These are phyloP conservation scores for Camellia lanceoleosa DNA, from an alignment of 148 eudicot genomes.

Conservation along the genomic window DNA sequence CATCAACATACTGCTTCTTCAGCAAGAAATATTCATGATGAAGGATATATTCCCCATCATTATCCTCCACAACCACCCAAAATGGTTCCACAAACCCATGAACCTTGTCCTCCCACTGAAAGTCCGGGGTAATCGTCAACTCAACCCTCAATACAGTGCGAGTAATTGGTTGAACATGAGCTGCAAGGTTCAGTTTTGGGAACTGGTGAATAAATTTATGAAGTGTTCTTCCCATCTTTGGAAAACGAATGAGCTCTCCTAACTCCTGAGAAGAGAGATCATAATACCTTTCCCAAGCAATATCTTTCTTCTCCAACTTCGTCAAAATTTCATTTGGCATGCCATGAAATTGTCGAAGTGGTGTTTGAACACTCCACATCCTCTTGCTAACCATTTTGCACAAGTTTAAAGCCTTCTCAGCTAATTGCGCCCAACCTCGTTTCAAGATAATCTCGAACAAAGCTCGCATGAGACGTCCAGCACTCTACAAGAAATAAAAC, in stretches of 20 bases:
- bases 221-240: slow-evolving; percentile 75
- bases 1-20: slow-evolving; percentile 80
- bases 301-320: slow-evolving; percentile 89
- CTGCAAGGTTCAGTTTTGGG: slow-evolving; percentile 80
- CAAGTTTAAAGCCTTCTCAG: slow-evolving; percentile 43
- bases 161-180: slow-evolving; percentile 90
- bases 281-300: slow-evolving; percentile 22
- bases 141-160: slow-evolving; percentile 79
- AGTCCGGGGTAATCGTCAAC: slow-evolving; percentile 81
- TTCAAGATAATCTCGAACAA: slow-evolving; percentile 68
- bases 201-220: slow-evolving; percentile 85
- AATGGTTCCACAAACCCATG: slow-evolving; percentile 92
- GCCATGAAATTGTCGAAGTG: slow-evolving; percentile 25
- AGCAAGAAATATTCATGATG: slow-evolving; percentile 87
- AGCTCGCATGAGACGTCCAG: too few species aligned
- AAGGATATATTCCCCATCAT: slow-evolving; percentile 83
- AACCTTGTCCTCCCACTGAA: slow-evolving; percentile 84
- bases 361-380: too few species aligned
- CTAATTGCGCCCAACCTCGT: slow-evolving; percentile 84
- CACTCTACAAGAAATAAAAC: not conserved
- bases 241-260: slow-evolving; percentile 76
- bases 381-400: too few species aligned
- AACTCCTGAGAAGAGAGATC: slow-evolving; percentile 79
- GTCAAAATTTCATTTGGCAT: slow-evolving; percentile 52
- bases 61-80: slow-evolving; percentile 94